Conservation (phyloP, 1,139 yeast species). For the Saccharomyces hybrid region DNA sequence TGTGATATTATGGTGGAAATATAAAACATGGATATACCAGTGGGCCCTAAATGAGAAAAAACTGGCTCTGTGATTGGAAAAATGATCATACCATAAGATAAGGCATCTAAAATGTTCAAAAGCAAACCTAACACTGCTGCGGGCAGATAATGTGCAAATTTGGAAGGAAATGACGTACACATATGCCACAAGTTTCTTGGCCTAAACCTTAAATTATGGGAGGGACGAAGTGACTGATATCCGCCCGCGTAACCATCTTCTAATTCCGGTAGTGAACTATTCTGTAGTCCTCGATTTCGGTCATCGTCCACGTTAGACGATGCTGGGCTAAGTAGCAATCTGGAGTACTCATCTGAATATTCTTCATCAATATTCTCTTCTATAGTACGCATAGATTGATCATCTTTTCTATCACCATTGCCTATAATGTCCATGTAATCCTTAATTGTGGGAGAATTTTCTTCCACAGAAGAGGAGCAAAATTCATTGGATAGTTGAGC, state of each 20-base stretch:
- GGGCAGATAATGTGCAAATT: slow-evolving; percentile 31
- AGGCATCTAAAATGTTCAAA: slow-evolving; percentile 81
- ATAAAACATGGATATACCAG: slow-evolving; percentile 91
- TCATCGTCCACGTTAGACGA: slow-evolving; percentile 5
- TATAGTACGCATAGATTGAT: slow-evolving; percentile 1
- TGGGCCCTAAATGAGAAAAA: slow-evolving; percentile 72
- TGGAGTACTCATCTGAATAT: slow-evolving; percentile 9
- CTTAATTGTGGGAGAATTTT: slow-evolving; percentile 8
- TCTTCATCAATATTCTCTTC: slow-evolving; percentile 1
- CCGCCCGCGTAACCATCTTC: not conserved
- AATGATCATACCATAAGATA: slow-evolving; percentile 95
- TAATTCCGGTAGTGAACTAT: not conserved
- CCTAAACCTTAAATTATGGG: not conserved
- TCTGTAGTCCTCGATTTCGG: not conserved
- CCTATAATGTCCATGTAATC: slow-evolving; percentile 7
- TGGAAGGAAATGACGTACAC: slow-evolving; percentile 4
- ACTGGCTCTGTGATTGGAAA: slow-evolving; percentile 81
- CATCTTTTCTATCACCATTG: not conserved
- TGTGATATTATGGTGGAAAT: slow-evolving; percentile 85
- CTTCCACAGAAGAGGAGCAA: slow-evolving; percentile 14
- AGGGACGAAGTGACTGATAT: not conserved
- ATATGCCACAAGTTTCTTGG: not conserved
- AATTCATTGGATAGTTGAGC: slow-evolving; percentile 32
- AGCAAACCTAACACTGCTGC: slow-evolving; percentile 77
- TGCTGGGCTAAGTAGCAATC: slow-evolving; percentile 9